Conservation (phyloP, 2,329 filamentous ascomycete species). For the Aspergillus hortae region DNA sequence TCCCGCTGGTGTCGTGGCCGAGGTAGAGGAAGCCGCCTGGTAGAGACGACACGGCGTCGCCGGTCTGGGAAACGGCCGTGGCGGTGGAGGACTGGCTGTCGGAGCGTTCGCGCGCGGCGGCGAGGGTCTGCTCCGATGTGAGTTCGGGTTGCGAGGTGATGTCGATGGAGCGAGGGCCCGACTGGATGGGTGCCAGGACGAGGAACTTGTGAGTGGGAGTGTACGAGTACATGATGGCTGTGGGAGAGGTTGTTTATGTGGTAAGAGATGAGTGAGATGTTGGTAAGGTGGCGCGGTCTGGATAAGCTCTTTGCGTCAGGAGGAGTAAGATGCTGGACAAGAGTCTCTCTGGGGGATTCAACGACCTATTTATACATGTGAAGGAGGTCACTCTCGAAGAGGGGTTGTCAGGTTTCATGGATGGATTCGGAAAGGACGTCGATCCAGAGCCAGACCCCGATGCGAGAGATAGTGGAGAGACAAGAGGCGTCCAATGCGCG, state of each 20-base stretch:
- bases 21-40: conserved; percentile 27
- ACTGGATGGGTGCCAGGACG: conserved; percentile 30
- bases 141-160: conserved; percentile 16
- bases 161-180: conserved; percentile 21
- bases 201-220: conserved; percentile 30
- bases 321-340: not conserved
- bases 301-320: not conserved
- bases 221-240: conserved; percentile 24
- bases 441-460: conserved; percentile 21
- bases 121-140: conserved; percentile 6
- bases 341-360: conserved; percentile 10
- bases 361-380: conserved; percentile 27
- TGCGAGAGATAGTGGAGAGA: conserved; percentile 15
- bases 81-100: conserved; percentile 26
- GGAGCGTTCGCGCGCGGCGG: conserved; percentile 20
- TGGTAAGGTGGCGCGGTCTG: not conserved
- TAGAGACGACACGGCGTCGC: conserved; percentile 9
- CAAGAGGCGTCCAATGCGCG: not conserved
- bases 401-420: conserved; percentile 22
- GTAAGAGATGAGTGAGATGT: conserved; percentile 1
- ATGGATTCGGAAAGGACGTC: conserved; percentile 20
- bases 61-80: conserved; percentile 4
- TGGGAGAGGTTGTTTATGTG: conserved; percentile 1
- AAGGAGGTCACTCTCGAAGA: conserved; percentile 12
- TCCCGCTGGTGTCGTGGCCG: conserved; percentile 17